Evolutionary conservation across 305 asterid genomes (phyloP).

Genomic region (Lippia alba): DNA sequence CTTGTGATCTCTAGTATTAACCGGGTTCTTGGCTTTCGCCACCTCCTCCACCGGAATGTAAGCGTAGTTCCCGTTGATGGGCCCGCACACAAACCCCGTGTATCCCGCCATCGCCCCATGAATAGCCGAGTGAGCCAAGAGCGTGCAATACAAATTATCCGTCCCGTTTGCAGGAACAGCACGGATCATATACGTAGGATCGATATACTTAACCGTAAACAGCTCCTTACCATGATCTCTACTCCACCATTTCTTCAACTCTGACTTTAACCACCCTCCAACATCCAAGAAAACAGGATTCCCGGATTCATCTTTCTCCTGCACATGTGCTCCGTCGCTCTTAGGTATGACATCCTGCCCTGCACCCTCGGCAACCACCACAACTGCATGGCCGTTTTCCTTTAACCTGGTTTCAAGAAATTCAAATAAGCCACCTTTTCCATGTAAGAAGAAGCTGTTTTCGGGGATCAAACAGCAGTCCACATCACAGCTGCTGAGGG

Average conservation of each 20-base stretch:
- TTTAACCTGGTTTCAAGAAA: conserved; percentile 52
- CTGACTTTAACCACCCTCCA: conserved; percentile 83
- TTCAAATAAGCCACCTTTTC: conserved; percentile 70
- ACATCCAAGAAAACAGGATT: conserved; percentile 74
- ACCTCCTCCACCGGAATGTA: conserved; percentile 82
- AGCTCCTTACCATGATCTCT: conserved; percentile 63
- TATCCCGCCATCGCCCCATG: conserved; percentile 92
- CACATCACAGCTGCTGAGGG: conserved; percentile 78
- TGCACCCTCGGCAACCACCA: conserved; percentile 84
- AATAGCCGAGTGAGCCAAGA: conserved; percentile 74
- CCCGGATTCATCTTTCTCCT: conserved; percentile 78
- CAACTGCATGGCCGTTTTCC: conserved; percentile 63
- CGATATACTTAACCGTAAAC: conserved; percentile 74
- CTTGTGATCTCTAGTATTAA: conserved; percentile 64
- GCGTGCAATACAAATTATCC: conserved; percentile 72
- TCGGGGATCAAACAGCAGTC: conserved; percentile 89
- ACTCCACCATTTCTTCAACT: conserved; percentile 78
- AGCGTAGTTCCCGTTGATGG: conserved; percentile 71
- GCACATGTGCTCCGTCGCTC: conserved; percentile 41
- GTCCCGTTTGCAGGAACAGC: conserved; percentile 79
- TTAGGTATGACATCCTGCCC: conserved; percentile 72
- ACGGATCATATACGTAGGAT: conserved; percentile 83
- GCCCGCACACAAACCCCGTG: conserved; percentile 79
- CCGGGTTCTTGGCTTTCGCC: conserved; percentile 62
- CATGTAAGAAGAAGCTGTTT: conserved; percentile 64